These are phyloP conservation scores for Trypanosoma cruzi DNA, from an alignment of 208 protist species.

Conservation along the genomic window DNA sequence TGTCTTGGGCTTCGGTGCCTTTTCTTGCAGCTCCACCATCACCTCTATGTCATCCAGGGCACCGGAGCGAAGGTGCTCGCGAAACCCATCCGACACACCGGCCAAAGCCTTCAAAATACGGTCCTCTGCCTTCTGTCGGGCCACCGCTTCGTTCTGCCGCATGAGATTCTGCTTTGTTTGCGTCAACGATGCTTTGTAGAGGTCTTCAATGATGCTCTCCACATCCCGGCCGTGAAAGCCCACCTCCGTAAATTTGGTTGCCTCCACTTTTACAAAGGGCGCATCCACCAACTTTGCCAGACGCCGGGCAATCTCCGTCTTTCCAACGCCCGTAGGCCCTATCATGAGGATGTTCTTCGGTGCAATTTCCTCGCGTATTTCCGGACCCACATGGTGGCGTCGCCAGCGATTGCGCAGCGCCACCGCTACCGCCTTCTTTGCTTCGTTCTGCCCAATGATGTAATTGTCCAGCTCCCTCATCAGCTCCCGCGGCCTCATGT, in stretches of 20 bases:
- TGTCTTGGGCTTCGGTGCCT: conserved; percentile 90
- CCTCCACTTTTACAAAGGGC: conserved; percentile 98
- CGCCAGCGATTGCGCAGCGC: conserved; percentile 96
- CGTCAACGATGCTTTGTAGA: conserved; percentile 94
- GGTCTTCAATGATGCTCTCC: conserved; percentile 97
- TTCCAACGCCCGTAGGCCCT: conserved; percentile 94
- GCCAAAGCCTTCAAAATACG: conserved; percentile 89
- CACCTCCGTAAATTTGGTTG: conserved; percentile 99
- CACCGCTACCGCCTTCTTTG: conserved; percentile 97
- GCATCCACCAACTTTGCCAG: conserved; percentile 97
- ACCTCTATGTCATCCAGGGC: conserved; percentile 93
- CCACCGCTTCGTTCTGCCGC: conserved; percentile 85
- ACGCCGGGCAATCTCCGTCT: conserved; percentile 97
- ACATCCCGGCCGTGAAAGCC: conserved; percentile 97
- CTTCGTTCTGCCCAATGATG: conserved; percentile 97
- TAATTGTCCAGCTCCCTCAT: conserved; percentile 96
- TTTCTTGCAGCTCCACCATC: conserved; percentile 92
- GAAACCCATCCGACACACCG: conserved; percentile 92
- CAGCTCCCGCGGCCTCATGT: conserved; percentile 94
- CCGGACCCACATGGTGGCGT: conserved; percentile 86
- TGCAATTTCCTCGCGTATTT: conserved; percentile 93
- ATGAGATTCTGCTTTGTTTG: conserved; percentile 93
- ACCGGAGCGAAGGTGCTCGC: conserved; percentile 93
- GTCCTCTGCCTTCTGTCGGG: conserved; percentile 84
- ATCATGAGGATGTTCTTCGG: conserved; percentile 97